Base-by-base conservation (phyloP, 192 early-diverging fungal genomes). In the Umbelopsis vinacea region DNA sequence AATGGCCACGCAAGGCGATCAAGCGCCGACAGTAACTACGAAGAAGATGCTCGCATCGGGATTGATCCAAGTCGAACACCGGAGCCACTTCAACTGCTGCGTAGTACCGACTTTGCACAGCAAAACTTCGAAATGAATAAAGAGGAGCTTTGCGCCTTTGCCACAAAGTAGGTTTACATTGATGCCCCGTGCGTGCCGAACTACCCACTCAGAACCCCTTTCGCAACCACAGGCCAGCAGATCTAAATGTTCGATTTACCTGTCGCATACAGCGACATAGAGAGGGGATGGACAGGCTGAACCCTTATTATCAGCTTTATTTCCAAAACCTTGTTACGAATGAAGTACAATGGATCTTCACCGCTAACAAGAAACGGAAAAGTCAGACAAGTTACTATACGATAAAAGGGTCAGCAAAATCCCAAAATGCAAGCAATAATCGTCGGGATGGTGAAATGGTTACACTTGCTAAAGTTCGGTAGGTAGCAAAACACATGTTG, bases 351-450 rank as follows among this genome's bases (percentile, higher is more conserved):
- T 69, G 74, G 71, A 37, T 93, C 23, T 69, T 94, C 46, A 79
- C 90, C 0, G 93, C 93, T 0, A 82, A 86, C 14, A 94, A 94
- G 60, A 81, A 81, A 67, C 88, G 90, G 66, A 90, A 92, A 23
- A 85, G 83, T 24, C 84, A 86, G 24, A 82, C 86, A 22, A 87
- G 86, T 10, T 81, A 87, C 70, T 93, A 93, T 71, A 80, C 86
- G 10, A 91, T 92, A 53, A 80, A 79, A 52, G 76, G 70, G 6
- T 21, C 40, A 24, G 21, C 52, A 1, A 50, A 8, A 17, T n/a
- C 48, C 48, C 38, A 69, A n/a, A 23, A 60, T 46, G 52, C n/a
- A 3, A 50, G 29, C 54, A 6, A 53, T 63, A 12, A 54, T 70
- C 33, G 50, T 69, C 69, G 68, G 75, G 45, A 72, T 69, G 38